These are phyloP conservation scores for Cephalotrichum gorgonifer DNA, from an alignment of 2,329 filamentous ascomycete genomes.

Conservation along the genomic window DNA sequence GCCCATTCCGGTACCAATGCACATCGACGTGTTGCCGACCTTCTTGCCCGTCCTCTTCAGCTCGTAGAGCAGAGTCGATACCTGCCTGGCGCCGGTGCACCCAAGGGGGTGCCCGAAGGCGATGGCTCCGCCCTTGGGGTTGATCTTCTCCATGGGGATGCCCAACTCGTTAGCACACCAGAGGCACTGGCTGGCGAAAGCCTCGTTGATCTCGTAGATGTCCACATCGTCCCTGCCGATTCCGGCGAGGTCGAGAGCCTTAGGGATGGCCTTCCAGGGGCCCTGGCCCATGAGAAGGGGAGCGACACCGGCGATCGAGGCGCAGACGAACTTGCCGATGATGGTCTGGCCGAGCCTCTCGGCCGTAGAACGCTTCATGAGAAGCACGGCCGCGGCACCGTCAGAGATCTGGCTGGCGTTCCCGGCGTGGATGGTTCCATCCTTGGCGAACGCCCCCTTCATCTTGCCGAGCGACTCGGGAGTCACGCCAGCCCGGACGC, in stretches of 20 bases:
- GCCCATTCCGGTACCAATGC: slow-evolving; percentile 92
- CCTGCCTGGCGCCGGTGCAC: slow-evolving; percentile 87
- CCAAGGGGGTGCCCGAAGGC: slow-evolving; percentile 93
- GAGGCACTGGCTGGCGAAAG: slow-evolving; percentile 88
- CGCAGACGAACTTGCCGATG: slow-evolving; percentile 83
- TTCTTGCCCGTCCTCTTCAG: slow-evolving; percentile 73
- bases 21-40: slow-evolving; percentile 92
- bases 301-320: slow-evolving; percentile 77
- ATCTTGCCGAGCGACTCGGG: slow-evolving; percentile 86
- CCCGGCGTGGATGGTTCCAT: slow-evolving; percentile 89
- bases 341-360: slow-evolving; percentile 80
- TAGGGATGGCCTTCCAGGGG: slow-evolving; percentile 91
- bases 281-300: slow-evolving; percentile 94
- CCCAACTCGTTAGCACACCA: slow-evolving; percentile 88
- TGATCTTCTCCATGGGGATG: slow-evolving; percentile 77
- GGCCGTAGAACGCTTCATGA: slow-evolving; percentile 91
- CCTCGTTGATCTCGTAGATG: slow-evolving; percentile 98
- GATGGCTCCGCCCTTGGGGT: slow-evolving; percentile 94
- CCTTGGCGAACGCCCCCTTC: slow-evolving; percentile 77
- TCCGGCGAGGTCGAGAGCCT: slow-evolving; percentile 79
- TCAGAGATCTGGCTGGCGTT: slow-evolving; percentile 95
- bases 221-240: slow-evolving; percentile 85
- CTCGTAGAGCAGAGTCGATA: slow-evolving; percentile 86
- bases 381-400: slow-evolving; percentile 84
- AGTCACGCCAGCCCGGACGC: slow-evolving; percentile 76